Base-by-base conservation (phyloP, 805 yeast species). In the Saccharomycopsis fibuligera region DNA sequence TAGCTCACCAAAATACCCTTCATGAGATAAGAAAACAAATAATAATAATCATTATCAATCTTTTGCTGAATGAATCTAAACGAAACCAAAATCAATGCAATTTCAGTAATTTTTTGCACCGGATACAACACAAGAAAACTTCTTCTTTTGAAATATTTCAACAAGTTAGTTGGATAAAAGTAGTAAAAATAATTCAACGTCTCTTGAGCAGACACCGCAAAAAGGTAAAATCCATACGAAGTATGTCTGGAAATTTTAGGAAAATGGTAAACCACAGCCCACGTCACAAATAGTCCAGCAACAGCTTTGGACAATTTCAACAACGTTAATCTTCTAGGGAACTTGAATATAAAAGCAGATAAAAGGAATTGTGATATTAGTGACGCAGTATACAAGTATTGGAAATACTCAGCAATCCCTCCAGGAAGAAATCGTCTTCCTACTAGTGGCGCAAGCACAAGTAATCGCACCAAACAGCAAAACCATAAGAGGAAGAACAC, bases 381-480 rank as follows among this genome's bases (percentile, higher is more conserved):
- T 12, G 54, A 46, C 2, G 29, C 29, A 3, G 54, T 47, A n/a
- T 35, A 33, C 2, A 55, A 40, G 10, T 12, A 35, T 16, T 47
- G 46, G 56, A 79, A 75, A 63, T 80, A 83, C 55, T 77, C 84
- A 40, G 86, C 85, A 10, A 83, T 78, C 0, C 87, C 89, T 5
- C 83, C 87, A 1, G 88, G 84, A 19, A 83, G 61, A 55, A 80
- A 83, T 54, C 68, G 69, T 29, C 78, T 62, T 0, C 87, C 85
- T n/a, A 80, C 86, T 23, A 83, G 63, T 0, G 86, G 86, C 40
- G 78, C 64, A 27, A 83, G 63, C 1, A 81, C 63, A 12, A 71
- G 47, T 53, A 81, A 69, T 41, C 91, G 62, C 2, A 69, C 45
- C 63, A 66, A 51, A 78, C 74, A 51, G 25, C 76, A 68, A 5